Conservation (phyloP, 371 early-diverging fungal species). For the Lichtheimia ornata region DNA sequence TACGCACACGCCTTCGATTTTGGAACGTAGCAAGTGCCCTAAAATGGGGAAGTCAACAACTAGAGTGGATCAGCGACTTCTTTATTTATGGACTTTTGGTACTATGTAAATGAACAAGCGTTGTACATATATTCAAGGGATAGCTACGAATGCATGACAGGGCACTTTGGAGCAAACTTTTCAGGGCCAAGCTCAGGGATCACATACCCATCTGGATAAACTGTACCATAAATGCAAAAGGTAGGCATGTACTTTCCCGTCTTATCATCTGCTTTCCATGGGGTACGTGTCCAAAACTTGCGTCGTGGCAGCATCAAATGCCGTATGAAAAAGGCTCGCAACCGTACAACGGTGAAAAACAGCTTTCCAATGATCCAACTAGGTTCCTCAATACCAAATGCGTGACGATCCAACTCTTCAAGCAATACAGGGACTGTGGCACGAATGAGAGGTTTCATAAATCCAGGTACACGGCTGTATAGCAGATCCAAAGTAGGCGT, state of each 20-base stretch:
- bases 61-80: no score
- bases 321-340: slow-evolving; percentile 32
- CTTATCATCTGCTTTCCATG: slow-evolving; percentile 21
- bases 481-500: slow-evolving; percentile 28
- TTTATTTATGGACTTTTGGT: no score
- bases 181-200: slow-evolving; percentile 41
- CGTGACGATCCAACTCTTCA: slow-evolving; percentile 20
- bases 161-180: slow-evolving; percentile 27
- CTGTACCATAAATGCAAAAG: slow-evolving; percentile 24
- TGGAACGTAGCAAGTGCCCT: no score
- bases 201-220: slow-evolving; percentile 36
- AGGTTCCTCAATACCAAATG: slow-evolving; percentile 30
- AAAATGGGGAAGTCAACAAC: no score
- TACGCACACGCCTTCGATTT: no score
- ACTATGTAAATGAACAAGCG: no score
- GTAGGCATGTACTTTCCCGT: slow-evolving; percentile 32
- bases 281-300: slow-evolving; percentile 26
- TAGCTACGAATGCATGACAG: slow-evolving; percentile 2
- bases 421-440: slow-evolving; percentile 22
- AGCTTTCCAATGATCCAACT: slow-evolving; percentile 12
- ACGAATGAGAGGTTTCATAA: slow-evolving; percentile 26
- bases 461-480: slow-evolving; percentile 20
- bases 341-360: slow-evolving; percentile 12
- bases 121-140: no score
- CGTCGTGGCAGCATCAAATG: slow-evolving; percentile 35